Base-by-base conservation (phyloP, 768 basidiomycete genomes). In the Tephrocybe sp. region DNA sequence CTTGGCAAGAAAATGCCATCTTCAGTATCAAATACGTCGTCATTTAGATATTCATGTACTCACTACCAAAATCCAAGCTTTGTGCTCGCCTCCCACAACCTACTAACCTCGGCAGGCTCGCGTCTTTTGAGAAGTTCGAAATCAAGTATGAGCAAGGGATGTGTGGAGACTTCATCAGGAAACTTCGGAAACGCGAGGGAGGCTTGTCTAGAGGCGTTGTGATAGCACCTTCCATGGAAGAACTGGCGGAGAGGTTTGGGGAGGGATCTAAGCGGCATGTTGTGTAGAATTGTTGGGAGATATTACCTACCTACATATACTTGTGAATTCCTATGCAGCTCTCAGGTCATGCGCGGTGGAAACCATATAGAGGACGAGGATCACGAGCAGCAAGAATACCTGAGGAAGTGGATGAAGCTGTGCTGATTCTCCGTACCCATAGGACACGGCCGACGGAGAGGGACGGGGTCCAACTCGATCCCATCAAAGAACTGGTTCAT, bases 11-110 rank as follows among this genome's bases (percentile, higher is more conserved):
- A 2, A 17, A n/a, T 46, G 34, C 23, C 5, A 7, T 7, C 10
- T 30, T 11, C 28, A 30, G 28, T 11, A 30, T 30, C 28, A 30
- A 30, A 5, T 30, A 11, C 5, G 17, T 11, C n/a, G 1, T 43
- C 25, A 2, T 24, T 25, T 25, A 36, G 44, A 28, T 45, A 15
- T 6, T n/a, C 3, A 26, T 3, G 28, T 10, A 77, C 81, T 62
- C 60, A 83, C 80, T 84, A 85, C 81, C 83, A 87, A 62, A 87
- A 86, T 2, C 84, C 83, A 1, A 85, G 69, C 39, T 76, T 70
- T 0, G 78, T 83, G 7, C 76, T 79, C 1, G 83, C 83, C 41
- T 75, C 65, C 79, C 79, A 84, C 1, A 87, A 72, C 43, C 67
- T 70, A 30, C 78, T 71, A 7, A 77, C 72, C 59, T 85, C 83